These are phyloP conservation scores for Pythium oligandrum DNA, from an alignment of 352 stramenopile species.

Conservation along the genomic window DNA sequence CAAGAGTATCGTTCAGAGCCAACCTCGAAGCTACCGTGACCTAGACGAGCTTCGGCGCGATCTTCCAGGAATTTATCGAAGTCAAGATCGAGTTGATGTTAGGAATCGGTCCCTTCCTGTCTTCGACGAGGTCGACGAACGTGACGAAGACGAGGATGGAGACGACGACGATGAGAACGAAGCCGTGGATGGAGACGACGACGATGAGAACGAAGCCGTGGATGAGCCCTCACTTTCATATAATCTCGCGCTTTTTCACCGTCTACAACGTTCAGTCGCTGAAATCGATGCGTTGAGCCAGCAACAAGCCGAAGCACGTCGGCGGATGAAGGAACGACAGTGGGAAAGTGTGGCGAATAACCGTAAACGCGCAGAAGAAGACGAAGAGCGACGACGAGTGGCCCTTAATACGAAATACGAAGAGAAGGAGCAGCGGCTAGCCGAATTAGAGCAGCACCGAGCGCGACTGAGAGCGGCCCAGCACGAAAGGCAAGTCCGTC, in stretches of 20 bases:
- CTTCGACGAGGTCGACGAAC: not conserved
- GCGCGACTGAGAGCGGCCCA: no score
- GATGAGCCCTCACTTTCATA: conserved; percentile 13
- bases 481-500: no score
- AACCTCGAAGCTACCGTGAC: conserved; percentile 38
- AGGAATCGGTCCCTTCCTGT: not conserved
- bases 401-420: no score
- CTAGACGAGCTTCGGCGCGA: conserved; percentile 39
- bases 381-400: no score
- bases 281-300: no score
- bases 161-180: not conserved
- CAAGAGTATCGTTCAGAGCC: conserved; percentile 21
- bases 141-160: conserved; percentile 2
- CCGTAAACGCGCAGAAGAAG: no score
- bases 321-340: no score
- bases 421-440: no score
- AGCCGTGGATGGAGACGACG: not conserved
- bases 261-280: not conserved
- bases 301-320: no score
- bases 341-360: no score
- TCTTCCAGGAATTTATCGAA: conserved; percentile 27
- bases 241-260: conserved; percentile 32
- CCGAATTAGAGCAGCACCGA: no score
- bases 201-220: conserved; percentile 1
- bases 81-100: conserved; percentile 9